Evolutionary conservation across 1,139 yeast species (phyloP).

Genomic region (Protomyces gravidus): DNA sequence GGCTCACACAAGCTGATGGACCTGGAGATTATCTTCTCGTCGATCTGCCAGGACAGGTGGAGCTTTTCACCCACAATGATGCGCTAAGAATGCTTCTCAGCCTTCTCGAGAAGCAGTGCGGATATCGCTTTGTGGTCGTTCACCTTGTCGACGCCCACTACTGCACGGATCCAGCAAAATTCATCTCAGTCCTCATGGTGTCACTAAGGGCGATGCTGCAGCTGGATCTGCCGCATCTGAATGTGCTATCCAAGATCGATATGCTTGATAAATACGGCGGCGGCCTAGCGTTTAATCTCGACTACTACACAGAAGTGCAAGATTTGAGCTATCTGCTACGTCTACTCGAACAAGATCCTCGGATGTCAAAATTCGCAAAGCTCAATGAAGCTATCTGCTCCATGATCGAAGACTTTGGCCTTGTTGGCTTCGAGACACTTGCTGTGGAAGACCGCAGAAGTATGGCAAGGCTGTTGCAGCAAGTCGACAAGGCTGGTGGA

Average conservation of each 20-base stretch:
- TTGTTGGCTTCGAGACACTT: slow-evolving; percentile 83
- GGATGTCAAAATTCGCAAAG: slow-evolving; percentile 57
- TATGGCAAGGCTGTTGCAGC: slow-evolving; percentile 74
- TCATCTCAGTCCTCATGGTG: slow-evolving; percentile 73
- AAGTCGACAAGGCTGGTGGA: slow-evolving; percentile 87
- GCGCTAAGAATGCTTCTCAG: slow-evolving; percentile 71
- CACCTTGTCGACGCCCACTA: slow-evolving; percentile 82
- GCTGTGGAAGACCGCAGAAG: slow-evolving; percentile 81
- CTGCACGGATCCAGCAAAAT: slow-evolving; percentile 82
- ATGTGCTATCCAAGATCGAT: slow-evolving; percentile 88
- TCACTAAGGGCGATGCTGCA: slow-evolving; percentile 89
- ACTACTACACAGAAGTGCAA: slow-evolving; percentile 88
- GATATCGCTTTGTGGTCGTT: slow-evolving; percentile 69
- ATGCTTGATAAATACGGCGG: slow-evolving; percentile 61
- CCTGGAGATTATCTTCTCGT: slow-evolving; percentile 59
- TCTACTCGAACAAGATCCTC: slow-evolving; percentile 61
- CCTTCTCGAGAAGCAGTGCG: slow-evolving; percentile 53
- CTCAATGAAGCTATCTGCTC: slow-evolving; percentile 78
- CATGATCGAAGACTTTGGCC: slow-evolving; percentile 76
- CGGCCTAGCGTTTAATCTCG: slow-evolving; percentile 53
- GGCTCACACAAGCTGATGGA: slow-evolving; percentile 45
- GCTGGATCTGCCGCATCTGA: slow-evolving; percentile 87
- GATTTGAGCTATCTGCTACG: slow-evolving; percentile 70
- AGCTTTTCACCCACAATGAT: slow-evolving; percentile 84
- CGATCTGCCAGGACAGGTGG: slow-evolving; percentile 92